These are phyloP conservation scores for Rhodofomes roseus DNA, from an alignment of 1,284 basidiomycete genomes.

Conservation along the genomic window DNA sequence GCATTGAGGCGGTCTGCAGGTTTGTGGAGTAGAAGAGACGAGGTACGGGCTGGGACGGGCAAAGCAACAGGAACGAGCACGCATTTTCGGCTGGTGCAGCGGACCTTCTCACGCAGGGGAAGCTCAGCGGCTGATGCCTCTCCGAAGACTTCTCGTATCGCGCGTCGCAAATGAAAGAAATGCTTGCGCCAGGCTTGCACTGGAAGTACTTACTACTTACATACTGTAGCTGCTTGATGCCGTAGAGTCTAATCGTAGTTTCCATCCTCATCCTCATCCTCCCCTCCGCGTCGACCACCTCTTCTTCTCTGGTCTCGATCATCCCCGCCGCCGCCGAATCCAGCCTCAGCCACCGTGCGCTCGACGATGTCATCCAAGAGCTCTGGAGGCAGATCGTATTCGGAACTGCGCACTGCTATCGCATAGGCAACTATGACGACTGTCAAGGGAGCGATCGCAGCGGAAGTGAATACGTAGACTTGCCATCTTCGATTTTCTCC, in stretches of 20 bases:
- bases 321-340: constrained; percentile 8
- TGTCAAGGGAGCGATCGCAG: background rate
- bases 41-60: too few relatives aligned
- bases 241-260: background rate
- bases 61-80: background rate
- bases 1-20: background rate
- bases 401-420: constrained; percentile 63
- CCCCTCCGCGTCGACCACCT: constrained; percentile 9
- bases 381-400: constrained; percentile 64
- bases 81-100: background rate
- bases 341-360: constrained; percentile 33
- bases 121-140: too few relatives aligned
- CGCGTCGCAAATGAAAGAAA: background rate
- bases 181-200: background rate
- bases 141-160: background rate
- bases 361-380: constrained; percentile 65
- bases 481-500: constrained; percentile 93
- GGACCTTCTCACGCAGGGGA: background rate
- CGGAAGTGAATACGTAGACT: constrained; percentile 16
- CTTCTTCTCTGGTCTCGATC: constrained; percentile 11
- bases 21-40: background rate
- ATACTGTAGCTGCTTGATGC: too few relatives aligned
- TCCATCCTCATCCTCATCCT: constrained; percentile 10
- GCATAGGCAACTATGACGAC: constrained; percentile 57
- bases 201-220: too few relatives aligned